Evolutionary conservation across 176 grass and related monocot genomes (phyloP), one percentile per base, ranked within the genome.

Genomic region (Hsuehochloa calcarea): DNA sequence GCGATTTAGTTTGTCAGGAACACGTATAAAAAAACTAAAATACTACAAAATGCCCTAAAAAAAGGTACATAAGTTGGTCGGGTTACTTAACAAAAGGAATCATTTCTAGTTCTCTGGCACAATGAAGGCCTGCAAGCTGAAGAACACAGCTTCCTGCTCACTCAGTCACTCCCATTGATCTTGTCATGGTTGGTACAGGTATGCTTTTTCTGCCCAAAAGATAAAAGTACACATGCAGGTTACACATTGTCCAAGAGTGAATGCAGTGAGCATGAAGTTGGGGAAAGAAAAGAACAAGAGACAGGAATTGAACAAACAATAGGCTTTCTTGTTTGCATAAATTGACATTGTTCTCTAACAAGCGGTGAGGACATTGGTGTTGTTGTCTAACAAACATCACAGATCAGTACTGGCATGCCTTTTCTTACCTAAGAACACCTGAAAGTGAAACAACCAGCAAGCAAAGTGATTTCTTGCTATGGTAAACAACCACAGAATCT

Each of bases 351-450:
- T 65, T 86, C 52, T 76, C 41, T 38, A 35, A 16, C 68, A 49
- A 70, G 61, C 26, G 56, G 23, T 16, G 51, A 59, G 2, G 10
- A 46, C 23, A 15, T 5, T 54, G n/a, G 8, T 54, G 13, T 60
- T 14, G 25, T 46, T 71, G 5, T 86, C 55, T 64, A 83, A 83
- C 41, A 65, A 74, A 64, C 43, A 62, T 43, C n/a, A 12, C 65
- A 81, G 10, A 12, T 55, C 34, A 34, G 4, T 61, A 60, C 39
- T 64, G 74, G 23, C 69, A 27, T 75, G 69, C 4, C 46, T 87
- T 84, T 91, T 91, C 89, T 79, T 80, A 91, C 89, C 89, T 84
- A 87, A 43, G 15, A 84, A 47, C 81, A 87, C 80, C 89, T 91
- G 84, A 87, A 91, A 84, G 80, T 29, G 75, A 84, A 80, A 84